phyloP scores from a whole-genome alignment of 371 early-diverging fungal species.

The Mortierella sp. region DNA sequence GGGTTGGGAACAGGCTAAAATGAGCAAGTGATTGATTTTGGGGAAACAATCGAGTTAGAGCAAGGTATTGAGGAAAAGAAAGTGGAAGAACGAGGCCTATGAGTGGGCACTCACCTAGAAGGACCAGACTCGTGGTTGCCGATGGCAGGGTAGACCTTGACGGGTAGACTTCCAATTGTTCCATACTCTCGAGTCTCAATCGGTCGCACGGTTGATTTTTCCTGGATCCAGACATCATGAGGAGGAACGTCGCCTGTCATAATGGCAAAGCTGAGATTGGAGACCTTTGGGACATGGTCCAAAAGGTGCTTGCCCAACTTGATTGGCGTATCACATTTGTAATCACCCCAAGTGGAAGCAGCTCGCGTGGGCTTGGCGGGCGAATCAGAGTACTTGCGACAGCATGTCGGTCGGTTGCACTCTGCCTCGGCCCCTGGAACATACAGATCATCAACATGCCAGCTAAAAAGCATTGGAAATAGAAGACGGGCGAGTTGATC shows the following conservation, averaged over 20 bases:
- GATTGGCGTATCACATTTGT: conserved; percentile 63
- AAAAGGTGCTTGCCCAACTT: conserved; percentile 60
- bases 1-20: conserved; percentile 57
- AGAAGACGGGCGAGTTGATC: too few species aligned
- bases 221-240: conserved; percentile 67
- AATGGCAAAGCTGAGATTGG: conserved; percentile 60
- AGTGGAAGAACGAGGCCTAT: too few species aligned
- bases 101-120: too few species aligned
- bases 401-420: conserved; percentile 67
- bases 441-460: conserved; percentile 69
- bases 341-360: conserved; percentile 55
- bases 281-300: conserved; percentile 54
- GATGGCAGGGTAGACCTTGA: conserved; percentile 58
- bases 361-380: conserved; percentile 9
- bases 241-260: conserved; percentile 74
- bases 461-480: conserved; percentile 38
- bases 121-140: conserved; percentile 58
- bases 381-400: conserved; percentile 54
- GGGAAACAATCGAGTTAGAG: too few species aligned
- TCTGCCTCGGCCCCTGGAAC: conserved; percentile 61
- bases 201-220: conserved; percentile 41
- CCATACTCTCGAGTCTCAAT: conserved; percentile 53
- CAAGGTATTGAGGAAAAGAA: too few species aligned
- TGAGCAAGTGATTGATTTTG: too few species aligned
- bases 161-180: conserved; percentile 55